Percentiles rank a stretch among this genome's conserved stretches.
These are phyloP conservation scores for Jatropha curcas DNA, from an alignment of 345 rosid species.

Conservation along the genomic window DNA sequence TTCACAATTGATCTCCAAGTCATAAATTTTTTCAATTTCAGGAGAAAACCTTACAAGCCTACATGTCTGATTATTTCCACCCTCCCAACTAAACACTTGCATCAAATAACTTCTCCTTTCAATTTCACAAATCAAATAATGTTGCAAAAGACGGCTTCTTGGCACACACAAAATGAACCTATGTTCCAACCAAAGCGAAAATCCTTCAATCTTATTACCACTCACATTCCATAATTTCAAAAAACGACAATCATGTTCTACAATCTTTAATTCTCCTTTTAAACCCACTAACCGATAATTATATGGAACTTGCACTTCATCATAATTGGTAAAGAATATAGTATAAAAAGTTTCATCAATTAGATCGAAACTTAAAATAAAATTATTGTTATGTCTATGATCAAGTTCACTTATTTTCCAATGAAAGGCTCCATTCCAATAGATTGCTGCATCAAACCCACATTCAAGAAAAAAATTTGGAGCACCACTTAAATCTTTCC, in stretches of 20 bases:
- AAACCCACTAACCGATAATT: neutral
- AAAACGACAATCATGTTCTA: neutral
- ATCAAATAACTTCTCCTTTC: neutral
- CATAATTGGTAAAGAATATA: neutral
- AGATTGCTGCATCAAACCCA: neutral
- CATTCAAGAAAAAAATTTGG: neutral
- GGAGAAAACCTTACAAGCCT: neutral
- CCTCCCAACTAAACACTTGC: neutral
- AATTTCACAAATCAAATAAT: neutral
- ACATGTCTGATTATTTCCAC: neutral
- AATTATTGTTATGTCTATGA: neutral
- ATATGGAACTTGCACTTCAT: neutral
- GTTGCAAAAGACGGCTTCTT: neutral
- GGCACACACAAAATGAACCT: neutral
- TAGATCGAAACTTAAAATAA: neutral
- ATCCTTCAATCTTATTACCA: neutral
- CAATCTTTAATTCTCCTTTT: neutral
- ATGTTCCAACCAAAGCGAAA: neutral
- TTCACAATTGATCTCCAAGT: neutral
- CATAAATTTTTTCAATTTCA: neutral
- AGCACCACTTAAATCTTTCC: neutral
- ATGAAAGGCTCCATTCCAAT: conserved; percentile 1
- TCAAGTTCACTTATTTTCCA: conserved; percentile 3
- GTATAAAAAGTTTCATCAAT: neutral
- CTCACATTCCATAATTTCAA: neutral